Evolutionary conservation across 306 rosid species (phyloP).

Genomic region (Geum urbanum): DNA sequence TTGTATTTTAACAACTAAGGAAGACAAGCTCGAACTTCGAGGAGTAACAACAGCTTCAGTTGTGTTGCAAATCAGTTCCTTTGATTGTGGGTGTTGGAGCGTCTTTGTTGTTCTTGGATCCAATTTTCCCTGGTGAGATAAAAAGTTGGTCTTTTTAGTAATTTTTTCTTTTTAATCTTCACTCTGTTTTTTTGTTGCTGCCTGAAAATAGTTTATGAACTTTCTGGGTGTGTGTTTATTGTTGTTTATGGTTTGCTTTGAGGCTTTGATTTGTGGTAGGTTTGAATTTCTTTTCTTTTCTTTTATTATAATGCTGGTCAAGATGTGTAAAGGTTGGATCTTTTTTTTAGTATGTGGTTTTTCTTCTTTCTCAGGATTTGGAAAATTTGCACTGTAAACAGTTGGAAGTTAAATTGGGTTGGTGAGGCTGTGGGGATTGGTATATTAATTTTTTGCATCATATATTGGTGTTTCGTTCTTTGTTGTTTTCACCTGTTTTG

Average conservation of each 20-base stretch:
- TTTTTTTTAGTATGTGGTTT: slow-evolving; percentile 17
- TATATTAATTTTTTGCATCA: neutral
- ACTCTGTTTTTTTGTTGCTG: neutral
- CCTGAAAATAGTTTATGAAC: neutral
- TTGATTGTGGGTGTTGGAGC: slow-evolving; percentile 28
- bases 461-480: slow-evolving; percentile 1
- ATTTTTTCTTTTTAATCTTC: neutral
- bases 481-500: slow-evolving; percentile 6
- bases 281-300: slow-evolving; percentile 23
- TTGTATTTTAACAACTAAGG: neutral
- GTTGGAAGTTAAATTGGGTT: slow-evolving; percentile 13
- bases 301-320: slow-evolving; percentile 23
- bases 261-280: slow-evolving; percentile 27
- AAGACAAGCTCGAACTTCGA: slow-evolving; percentile 39
- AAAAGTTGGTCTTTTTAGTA: slow-evolving; percentile 24
- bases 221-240: slow-evolving; percentile 24
- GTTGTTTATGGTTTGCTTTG: slow-evolving; percentile 26
- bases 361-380: slow-evolving; percentile 33
- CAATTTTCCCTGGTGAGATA: slow-evolving; percentile 40
- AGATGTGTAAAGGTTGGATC: slow-evolving; percentile 24
- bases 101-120: slow-evolving; percentile 57
- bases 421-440: slow-evolving; percentile 1
- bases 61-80: slow-evolving; percentile 30
- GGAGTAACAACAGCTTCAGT: slow-evolving; percentile 8
- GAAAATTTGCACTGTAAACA: slow-evolving; percentile 14